These are phyloP conservation scores for Erysiphe pulchra DNA, from an alignment of 2,329 filamentous ascomycete genomes.

Conservation along the genomic window DNA sequence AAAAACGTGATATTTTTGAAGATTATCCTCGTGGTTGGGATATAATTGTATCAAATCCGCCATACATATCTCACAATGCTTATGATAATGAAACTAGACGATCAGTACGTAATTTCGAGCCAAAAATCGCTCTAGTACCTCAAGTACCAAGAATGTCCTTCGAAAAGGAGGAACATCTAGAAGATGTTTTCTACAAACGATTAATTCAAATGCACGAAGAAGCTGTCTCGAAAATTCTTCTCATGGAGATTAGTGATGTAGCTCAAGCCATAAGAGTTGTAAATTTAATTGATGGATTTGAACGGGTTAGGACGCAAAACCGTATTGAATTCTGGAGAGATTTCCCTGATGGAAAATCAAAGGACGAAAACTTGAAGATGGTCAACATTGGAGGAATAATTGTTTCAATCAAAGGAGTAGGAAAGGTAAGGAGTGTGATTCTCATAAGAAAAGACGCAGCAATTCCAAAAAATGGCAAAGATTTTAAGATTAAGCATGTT, in stretches of 20 bases:
- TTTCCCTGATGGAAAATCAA: slow-evolving; percentile 22
- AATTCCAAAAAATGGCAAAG: not conserved
- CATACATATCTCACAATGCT: slow-evolving; percentile 47
- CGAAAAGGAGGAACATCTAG: not conserved
- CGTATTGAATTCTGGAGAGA: slow-evolving; percentile 48
- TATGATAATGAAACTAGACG: slow-evolving; percentile 37
- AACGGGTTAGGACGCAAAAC: slow-evolving; percentile 5
- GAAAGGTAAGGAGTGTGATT: slow-evolving; percentile 7
- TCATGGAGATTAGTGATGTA: slow-evolving; percentile 49
- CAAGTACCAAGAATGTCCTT: not conserved
- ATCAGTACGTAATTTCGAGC: slow-evolving; percentile 64
- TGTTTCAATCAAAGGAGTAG: slow-evolving; percentile 4
- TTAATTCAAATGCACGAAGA: slow-evolving; percentile 28
- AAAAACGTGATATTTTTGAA: not conserved
- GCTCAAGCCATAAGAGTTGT: slow-evolving; percentile 41
- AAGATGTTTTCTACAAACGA: slow-evolving; percentile 40
- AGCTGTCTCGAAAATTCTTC: slow-evolving; percentile 25
- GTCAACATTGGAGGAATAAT: not conserved
- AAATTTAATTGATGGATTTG: slow-evolving; percentile 12
- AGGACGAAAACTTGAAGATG: slow-evolving; percentile 3
- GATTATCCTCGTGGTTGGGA: slow-evolving; percentile 3
- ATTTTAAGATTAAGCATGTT: not conserved
- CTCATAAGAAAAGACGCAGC: not conserved
- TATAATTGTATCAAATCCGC: slow-evolving; percentile 67
- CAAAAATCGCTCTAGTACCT: slow-evolving; percentile 48